Conservation (phyloP, 306 rosid species). For the Citrullus colocynthis region DNA sequence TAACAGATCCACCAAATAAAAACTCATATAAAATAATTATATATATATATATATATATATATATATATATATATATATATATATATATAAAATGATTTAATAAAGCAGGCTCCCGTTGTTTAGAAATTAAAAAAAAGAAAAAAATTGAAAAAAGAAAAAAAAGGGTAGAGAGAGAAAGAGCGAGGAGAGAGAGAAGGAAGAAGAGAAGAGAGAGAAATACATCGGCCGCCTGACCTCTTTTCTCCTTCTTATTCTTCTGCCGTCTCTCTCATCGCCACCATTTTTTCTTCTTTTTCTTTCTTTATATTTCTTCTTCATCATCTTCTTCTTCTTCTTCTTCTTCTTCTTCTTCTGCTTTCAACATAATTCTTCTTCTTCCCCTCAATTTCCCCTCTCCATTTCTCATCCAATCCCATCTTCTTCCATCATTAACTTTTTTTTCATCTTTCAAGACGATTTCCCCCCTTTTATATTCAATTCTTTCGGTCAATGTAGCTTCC, state of each 20-base stretch:
- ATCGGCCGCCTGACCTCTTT: constrained; percentile 9
- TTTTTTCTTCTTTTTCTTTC: background rate
- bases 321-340: background rate
- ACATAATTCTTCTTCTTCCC: background rate
- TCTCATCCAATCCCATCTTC: constrained; percentile 3
- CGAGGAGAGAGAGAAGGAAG: background rate
- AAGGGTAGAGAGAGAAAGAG: background rate
- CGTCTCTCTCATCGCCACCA: background rate
- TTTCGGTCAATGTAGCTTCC: constrained; percentile 2
- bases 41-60: no score
- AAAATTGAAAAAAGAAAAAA: background rate
- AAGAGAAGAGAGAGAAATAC: background rate
- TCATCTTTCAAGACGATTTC: background rate
- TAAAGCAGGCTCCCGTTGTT: no score
- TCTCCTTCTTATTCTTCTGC: background rate
- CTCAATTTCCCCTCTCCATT: background rate
- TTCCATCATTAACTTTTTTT: background rate
- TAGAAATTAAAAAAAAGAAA: no score
- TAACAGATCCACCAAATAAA: no score
- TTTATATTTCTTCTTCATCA: background rate
- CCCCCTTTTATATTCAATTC: background rate
- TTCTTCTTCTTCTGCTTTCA: background rate
- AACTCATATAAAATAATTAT: no score
- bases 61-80: no score
- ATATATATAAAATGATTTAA: no score